Conservation (phyloP, 768 basidiomycete species). For the Mycena crocata region DNA sequence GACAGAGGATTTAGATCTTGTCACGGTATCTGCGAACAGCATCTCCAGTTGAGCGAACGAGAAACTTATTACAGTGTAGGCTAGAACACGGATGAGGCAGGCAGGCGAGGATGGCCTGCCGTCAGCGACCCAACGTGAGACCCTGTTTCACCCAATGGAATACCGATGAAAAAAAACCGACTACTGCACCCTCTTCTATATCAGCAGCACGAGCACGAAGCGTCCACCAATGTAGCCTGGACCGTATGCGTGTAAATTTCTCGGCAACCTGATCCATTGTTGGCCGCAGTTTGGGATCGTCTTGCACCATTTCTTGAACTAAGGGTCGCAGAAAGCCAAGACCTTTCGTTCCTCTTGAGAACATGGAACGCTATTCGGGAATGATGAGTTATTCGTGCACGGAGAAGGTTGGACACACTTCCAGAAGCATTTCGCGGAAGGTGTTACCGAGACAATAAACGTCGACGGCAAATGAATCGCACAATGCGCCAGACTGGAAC, state of each 20-base stretch:
- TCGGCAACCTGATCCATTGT: constrained; percentile 50
- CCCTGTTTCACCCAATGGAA: neutral
- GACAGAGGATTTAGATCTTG: no score
- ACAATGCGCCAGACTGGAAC: neutral
- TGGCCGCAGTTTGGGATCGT: constrained; percentile 48
- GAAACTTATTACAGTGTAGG: no score
- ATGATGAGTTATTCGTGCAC: neutral
- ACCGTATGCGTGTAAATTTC: constrained; percentile 36
- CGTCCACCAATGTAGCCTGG: constrained; percentile 41
- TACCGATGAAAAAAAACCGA: neutral
- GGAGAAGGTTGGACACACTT: neutral
- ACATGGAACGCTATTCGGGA: neutral
- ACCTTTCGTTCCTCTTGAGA: constrained; percentile 34
- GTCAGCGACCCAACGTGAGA: no score
- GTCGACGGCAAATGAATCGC: neutral
- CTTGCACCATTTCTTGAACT: constrained; percentile 49
- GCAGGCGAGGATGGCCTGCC: no score
- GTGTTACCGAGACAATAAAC: neutral
- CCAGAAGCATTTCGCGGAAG: neutral
- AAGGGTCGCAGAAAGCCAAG: constrained; percentile 46
- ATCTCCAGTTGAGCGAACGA: no score
- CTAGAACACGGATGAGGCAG: no score
- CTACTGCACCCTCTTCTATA: neutral
- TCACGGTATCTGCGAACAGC: no score
- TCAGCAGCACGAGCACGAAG: constrained; percentile 42